These are phyloP conservation scores for Jacaranda mimosifolia DNA, from an alignment of 257 asterid genomes.

Conservation along the genomic window DNA sequence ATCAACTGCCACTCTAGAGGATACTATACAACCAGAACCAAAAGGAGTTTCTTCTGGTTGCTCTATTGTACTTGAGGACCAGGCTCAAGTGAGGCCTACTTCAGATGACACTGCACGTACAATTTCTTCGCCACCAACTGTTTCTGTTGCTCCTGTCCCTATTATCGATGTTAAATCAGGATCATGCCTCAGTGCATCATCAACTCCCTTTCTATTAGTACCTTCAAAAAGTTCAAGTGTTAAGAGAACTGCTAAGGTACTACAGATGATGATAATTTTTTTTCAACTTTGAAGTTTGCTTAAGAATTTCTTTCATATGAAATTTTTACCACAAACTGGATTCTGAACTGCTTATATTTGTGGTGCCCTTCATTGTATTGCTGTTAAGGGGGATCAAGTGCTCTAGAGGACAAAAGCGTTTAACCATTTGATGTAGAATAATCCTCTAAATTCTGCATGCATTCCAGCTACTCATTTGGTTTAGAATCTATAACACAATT, in stretches of 20 bases:
- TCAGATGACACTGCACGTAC: slow-evolving; percentile 41
- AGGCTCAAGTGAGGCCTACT: slow-evolving; percentile 41
- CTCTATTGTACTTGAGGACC: slow-evolving; percentile 47
- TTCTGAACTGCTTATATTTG: slow-evolving; percentile 9
- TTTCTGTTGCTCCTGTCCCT: slow-evolving; percentile 44
- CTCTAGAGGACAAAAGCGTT: neutral
- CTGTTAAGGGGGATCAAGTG: slow-evolving; percentile 6
- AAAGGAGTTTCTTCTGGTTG: slow-evolving; percentile 38
- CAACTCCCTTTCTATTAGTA: slow-evolving; percentile 46
- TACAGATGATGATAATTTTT: slow-evolving; percentile 7
- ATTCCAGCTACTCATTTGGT: slow-evolving; percentile 7
- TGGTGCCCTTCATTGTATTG: slow-evolving; percentile 11
- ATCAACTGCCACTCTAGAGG: slow-evolving; percentile 39
- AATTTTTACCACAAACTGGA: neutral
- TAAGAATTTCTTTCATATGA: neutral
- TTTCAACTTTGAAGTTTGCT: slow-evolving; percentile 20
- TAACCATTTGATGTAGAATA: slow-evolving; percentile 9
- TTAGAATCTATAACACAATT: slow-evolving; percentile 26
- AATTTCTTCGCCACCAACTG: slow-evolving; percentile 43
- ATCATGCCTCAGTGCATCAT: slow-evolving; percentile 56
- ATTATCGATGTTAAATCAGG: slow-evolving; percentile 44
- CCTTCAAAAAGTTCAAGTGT: slow-evolving; percentile 55
- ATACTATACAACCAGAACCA: slow-evolving; percentile 33
- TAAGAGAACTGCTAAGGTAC: slow-evolving; percentile 60
- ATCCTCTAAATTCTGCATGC: neutral